Conservation (phyloP, 768 basidiomycete species). For the Macrocybe gigantea region DNA sequence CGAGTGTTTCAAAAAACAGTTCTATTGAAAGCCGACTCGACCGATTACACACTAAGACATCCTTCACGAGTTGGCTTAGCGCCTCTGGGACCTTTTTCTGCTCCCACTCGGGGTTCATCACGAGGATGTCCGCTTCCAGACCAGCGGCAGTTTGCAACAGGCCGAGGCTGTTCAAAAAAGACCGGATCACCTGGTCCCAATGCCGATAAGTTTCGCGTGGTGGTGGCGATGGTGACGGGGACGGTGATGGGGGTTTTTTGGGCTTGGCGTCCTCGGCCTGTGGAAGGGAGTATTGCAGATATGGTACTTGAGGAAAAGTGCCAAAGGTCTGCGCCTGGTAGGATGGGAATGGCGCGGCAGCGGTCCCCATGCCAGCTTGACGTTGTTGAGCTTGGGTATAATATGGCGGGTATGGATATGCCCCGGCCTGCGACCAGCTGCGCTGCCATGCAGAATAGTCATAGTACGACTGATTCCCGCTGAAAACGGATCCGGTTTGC, state of each 20-base stretch:
- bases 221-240: constrained; percentile 28
- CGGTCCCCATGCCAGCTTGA: neutral
- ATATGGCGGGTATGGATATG: constrained; percentile 1
- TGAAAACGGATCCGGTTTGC: too few relatives aligned
- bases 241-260: constrained; percentile 15
- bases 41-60: constrained; percentile 40
- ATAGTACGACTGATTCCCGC: constrained; percentile 6
- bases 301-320: neutral
- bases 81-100: constrained; percentile 49
- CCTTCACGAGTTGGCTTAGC: constrained; percentile 42
- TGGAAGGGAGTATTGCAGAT: neutral
- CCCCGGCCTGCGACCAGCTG: constrained; percentile 2
- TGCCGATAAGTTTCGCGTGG: constrained; percentile 37
- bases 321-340: constrained; percentile 1
- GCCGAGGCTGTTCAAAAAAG: constrained; percentile 50
- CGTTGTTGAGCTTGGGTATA: constrained; percentile 2
- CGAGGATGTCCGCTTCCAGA: constrained; percentile 65
- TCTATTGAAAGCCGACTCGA: neutral
- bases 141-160: constrained; percentile 55
- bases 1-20: neutral
- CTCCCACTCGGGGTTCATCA: constrained; percentile 67
- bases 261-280: constrained; percentile 2
- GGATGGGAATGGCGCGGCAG: neutral
- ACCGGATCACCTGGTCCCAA: constrained; percentile 55
- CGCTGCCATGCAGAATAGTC: constrained; percentile 9